These are phyloP conservation scores for Casaregolazyma lundiana DNA, from an alignment of 1,139 yeast species.

Conservation along the genomic window DNA sequence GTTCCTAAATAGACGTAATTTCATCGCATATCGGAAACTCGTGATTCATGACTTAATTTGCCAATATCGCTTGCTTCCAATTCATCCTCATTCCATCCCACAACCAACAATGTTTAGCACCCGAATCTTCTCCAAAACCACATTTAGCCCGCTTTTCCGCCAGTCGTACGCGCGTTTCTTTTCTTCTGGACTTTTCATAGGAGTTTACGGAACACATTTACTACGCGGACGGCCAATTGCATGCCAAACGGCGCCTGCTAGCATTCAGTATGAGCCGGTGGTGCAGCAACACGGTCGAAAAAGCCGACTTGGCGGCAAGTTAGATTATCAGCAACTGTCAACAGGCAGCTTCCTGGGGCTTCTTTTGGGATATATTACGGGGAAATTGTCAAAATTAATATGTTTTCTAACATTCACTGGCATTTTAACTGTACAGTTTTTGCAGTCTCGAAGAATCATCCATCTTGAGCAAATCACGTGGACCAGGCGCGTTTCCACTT, in stretches of 20 bases:
- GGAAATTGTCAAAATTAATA: conserved; percentile 59
- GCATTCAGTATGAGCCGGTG: neutral
- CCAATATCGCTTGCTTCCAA: neutral
- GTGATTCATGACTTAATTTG: too few relatives aligned
- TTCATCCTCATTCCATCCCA: neutral
- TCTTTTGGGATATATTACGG: conserved; percentile 56
- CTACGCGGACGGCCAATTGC: conserved; percentile 6
- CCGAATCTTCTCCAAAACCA: neutral
- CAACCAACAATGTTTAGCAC: conserved; percentile 3
- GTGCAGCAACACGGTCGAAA: conserved; percentile 1
- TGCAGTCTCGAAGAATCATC: conserved; percentile 55
- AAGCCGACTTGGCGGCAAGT: conserved; percentile 37
- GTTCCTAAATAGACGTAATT: too few relatives aligned
- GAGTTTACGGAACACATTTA: conserved; percentile 10
- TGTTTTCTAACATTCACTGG: conserved; percentile 50
- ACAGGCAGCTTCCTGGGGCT: conserved; percentile 66
- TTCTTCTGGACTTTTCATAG: conserved; percentile 9
- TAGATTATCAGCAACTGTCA: conserved; percentile 62
- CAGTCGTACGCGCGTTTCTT: neutral
- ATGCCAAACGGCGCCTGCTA: conserved; percentile 4
- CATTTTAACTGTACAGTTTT: conserved; percentile 51
- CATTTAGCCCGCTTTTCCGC: neutral
- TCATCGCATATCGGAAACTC: too few relatives aligned
- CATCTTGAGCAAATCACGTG: conserved; percentile 39
- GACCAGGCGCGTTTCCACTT: conserved; percentile 42